Evolutionary conservation across 1,284 basidiomycete genomes (phyloP).

Genomic region (Erythrobasidium hasegawianum): DNA sequence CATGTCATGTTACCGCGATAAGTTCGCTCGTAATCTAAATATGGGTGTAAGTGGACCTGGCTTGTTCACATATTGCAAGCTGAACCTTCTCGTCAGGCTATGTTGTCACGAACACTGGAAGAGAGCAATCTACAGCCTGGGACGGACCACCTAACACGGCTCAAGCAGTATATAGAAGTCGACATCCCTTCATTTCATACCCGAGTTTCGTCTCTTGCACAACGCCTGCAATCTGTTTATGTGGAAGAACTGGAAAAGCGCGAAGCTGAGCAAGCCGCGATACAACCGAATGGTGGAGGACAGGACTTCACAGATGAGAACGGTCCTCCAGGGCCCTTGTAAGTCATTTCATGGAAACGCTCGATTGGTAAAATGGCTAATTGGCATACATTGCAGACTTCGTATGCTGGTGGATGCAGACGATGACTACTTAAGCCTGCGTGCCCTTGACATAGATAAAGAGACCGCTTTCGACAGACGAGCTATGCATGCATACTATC

Average conservation of each 20-base stretch:
- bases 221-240: conserved; percentile 4
- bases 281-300: background rate
- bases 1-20: conserved; percentile 74
- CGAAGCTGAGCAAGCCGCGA: background rate
- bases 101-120: conserved; percentile 8
- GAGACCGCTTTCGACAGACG: conserved; percentile 20
- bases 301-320: background rate
- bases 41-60: background rate
- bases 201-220: conserved; percentile 1
- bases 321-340: background rate
- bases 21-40: conserved; percentile 59
- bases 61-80: background rate
- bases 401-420: conserved; percentile 17
- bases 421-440: conserved; percentile 9
- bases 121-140: conserved; percentile 56
- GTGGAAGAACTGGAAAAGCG: conserved; percentile 7
- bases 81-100: conserved; percentile 63
- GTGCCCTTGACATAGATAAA: background rate
- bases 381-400: background rate
- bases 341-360: no score
- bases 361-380: no score
- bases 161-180: conserved; percentile 10
- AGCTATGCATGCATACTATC: conserved; percentile 5
- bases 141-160: background rate
- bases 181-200: conserved; percentile 8